Percentiles rank a stretch among this genome's conserved stretches.
Evolutionary conservation across 768 basidiomycete genomes (phyloP).

Genomic region (Mrakia blollopis): DNA sequence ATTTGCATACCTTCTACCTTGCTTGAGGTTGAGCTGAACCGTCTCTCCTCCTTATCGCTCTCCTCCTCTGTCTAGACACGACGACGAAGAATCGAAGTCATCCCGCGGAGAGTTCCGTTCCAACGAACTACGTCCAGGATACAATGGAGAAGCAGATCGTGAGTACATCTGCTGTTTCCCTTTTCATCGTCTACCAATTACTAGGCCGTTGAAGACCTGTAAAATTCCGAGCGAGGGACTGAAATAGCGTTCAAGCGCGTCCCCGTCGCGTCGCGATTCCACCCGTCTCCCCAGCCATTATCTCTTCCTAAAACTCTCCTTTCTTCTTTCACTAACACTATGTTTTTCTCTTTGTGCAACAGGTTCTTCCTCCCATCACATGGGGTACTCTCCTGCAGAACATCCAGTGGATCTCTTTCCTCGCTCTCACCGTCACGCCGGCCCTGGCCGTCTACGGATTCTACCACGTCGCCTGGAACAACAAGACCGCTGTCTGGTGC

Average conservation of each 20-base stretch:
- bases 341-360: background rate
- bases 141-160: constrained; percentile 64
- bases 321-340: background rate
- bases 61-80: too few species aligned
- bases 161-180: background rate
- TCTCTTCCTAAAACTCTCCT: background rate
- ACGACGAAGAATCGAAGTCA: background rate
- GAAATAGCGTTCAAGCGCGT: background rate
- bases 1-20: too few species aligned
- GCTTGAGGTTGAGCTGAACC: too few species aligned
- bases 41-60: too few species aligned
- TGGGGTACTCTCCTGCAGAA: constrained; percentile 61
- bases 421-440: constrained; percentile 69
- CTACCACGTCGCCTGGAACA: constrained; percentile 54
- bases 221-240: background rate
- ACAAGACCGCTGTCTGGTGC: constrained; percentile 66
- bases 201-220: too few species aligned
- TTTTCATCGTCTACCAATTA: too few species aligned
- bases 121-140: constrained; percentile 76
- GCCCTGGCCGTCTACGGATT: constrained; percentile 68
- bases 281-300: too few species aligned
- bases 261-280: background rate
- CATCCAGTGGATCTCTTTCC: constrained; percentile 62
- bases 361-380: constrained; percentile 57
- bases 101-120: constrained; percentile 47